phyloP scores from a whole-genome alignment of 1,284 basidiomycete genomes.

The Athelia psychrophila region DNA sequence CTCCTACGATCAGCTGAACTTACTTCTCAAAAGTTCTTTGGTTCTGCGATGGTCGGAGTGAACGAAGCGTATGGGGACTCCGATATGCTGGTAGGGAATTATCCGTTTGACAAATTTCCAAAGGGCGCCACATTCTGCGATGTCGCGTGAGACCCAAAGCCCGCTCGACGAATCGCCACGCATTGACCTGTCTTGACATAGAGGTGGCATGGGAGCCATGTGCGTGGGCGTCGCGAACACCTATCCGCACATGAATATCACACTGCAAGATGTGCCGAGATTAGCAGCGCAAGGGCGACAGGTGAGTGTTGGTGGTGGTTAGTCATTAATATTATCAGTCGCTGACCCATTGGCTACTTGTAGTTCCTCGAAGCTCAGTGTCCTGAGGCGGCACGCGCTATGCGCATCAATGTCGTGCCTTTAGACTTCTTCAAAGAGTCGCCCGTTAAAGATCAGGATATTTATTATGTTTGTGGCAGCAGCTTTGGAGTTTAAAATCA shows the following conservation, averaged over 20 bases:
- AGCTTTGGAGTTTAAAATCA: neutral
- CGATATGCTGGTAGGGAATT: neutral
- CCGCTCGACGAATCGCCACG: too few relatives aligned
- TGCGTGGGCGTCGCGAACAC: neutral
- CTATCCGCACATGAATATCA: neutral
- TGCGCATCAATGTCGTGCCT: neutral
- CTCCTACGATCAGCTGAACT: neutral
- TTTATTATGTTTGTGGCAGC: neutral
- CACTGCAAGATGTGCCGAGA: neutral
- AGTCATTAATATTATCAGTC: too few relatives aligned
- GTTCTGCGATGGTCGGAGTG: neutral
- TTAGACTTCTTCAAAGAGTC: neutral
- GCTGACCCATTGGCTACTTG: too few relatives aligned
- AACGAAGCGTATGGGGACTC: neutral
- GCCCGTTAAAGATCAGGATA: neutral
- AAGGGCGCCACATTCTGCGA: conserved; percentile 30
- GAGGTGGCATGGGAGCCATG: neutral
- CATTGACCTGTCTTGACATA: too few relatives aligned
- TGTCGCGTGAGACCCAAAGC: too few relatives aligned
- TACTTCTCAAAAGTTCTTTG: neutral
- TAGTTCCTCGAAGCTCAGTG: neutral
- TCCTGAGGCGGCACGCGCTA: neutral
- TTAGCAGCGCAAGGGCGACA: neutral
- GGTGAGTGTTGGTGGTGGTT: neutral
- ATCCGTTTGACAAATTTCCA: conserved; percentile 1